These are phyloP conservation scores for Solanum etuberosum DNA, from an alignment of 257 asterid species.

Conservation along the genomic window DNA sequence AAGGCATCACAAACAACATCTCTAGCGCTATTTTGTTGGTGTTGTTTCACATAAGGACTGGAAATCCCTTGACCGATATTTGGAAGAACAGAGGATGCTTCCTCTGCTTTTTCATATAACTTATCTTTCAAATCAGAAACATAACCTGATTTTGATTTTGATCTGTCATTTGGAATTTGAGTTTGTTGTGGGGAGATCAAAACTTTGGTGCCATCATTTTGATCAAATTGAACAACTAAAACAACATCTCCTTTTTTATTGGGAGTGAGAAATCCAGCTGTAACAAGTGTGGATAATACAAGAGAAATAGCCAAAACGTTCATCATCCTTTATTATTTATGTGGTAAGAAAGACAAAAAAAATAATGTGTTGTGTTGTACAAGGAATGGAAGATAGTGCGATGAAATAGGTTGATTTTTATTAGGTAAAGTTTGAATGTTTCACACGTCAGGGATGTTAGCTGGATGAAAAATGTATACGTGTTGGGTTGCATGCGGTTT, in stretches of 20 bases:
- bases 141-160: not conserved
- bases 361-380: not conserved
- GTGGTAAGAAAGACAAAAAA: not conserved
- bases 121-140: slow-evolving; percentile 2
- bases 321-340: slow-evolving; percentile 10
- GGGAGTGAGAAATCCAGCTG: slow-evolving; percentile 11
- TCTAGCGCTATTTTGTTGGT: not conserved
- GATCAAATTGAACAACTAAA: slow-evolving; percentile 27
- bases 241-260: not conserved
- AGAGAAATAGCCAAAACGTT: slow-evolving; percentile 16
- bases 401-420: not conserved
- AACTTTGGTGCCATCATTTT: slow-evolving; percentile 12
- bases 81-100: not conserved
- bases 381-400: not conserved
- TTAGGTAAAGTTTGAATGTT: not conserved
- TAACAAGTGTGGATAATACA: slow-evolving; percentile 13
- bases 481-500: not conserved
- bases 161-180: not conserved
- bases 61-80: slow-evolving; percentile 1
- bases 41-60: not conserved
- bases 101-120: slow-evolving; percentile 1
- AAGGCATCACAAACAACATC: slow-evolving; percentile 21
- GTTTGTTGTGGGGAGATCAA: slow-evolving; percentile 14
- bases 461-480: not conserved
- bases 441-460: not conserved